Conservation (phyloP, 2,329 filamentous ascomycete genomes). For the Stachybotrys chlorohalonatus region DNA sequence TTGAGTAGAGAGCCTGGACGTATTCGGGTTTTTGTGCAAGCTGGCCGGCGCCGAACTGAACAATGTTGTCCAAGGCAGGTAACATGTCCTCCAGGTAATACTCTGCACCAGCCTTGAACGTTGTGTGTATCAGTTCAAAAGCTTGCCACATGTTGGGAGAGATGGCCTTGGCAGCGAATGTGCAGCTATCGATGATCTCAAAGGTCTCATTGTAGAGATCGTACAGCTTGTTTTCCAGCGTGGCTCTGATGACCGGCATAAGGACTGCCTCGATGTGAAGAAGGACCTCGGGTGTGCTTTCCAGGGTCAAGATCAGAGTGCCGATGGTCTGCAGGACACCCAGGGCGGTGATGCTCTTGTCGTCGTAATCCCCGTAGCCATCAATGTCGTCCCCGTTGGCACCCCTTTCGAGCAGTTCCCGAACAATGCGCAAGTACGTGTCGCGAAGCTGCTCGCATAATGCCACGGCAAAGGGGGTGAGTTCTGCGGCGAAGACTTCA, state of each 20-base stretch:
- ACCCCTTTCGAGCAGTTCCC: conserved; percentile 80
- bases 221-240: conserved; percentile 95
- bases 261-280: conserved; percentile 90
- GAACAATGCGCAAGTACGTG: conserved; percentile 88
- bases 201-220: conserved; percentile 97
- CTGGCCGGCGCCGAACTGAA: conserved; percentile 78
- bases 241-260: conserved; percentile 95
- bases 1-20: conserved; percentile 78
- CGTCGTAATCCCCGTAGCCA: conserved; percentile 85
- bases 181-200: conserved; percentile 98
- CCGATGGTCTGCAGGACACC: conserved; percentile 97
- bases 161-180: conserved; percentile 92
- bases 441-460: conserved; percentile 92
- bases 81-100: conserved; percentile 98
- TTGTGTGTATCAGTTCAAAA: conserved; percentile 92
- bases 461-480: conserved; percentile 94
- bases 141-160: conserved; percentile 98
- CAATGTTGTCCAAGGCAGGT: conserved; percentile 93
- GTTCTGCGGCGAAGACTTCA: conserved; percentile 92
- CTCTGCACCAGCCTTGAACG: conserved; percentile 94
- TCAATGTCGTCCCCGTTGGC: conserved; percentile 69
- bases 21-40: conserved; percentile 79
- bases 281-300: conserved; percentile 93
- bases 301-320: conserved; percentile 89
- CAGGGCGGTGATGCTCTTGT: conserved; percentile 96